Evolutionary conservation across 2,329 filamentous ascomycete species (phyloP), one percentile per base, ranked within the genome.

Genomic region (Venturia pyrina): DNA sequence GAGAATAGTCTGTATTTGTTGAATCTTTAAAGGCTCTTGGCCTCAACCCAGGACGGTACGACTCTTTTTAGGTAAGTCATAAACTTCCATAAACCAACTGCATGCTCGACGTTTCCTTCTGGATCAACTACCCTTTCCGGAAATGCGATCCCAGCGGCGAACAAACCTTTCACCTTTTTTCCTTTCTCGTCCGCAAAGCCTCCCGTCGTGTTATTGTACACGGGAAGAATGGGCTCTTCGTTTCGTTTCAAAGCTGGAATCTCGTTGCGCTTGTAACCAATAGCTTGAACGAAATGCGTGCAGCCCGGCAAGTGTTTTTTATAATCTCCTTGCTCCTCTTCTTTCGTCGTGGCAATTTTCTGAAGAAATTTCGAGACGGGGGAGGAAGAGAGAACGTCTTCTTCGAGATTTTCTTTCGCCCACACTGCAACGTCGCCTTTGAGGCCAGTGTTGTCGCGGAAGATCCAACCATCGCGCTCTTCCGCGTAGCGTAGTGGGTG

Each of bases 71-170:
- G 73, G 69, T 82, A 87, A 60, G 80, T 84, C 84, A 87, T 87
- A 69, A 88, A 88, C 74, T 88, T 88, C 71, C 79, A 86, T 71
- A 87, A 82, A 0, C 86, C 86, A 63, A 88, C 86, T 0, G 84
- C 83, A 70, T 81, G 78, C 74, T 87, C 85, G 8, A 84, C 81
- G 72, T 87, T 87, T 0, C 85, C 85, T 50, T 80, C 75, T 0
- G 85, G 85, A 75, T 88, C 86, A 10, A 80, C 79, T 6, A 87
- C 84, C 32, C 79, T 76, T 71, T 87, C 83, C 0, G 86, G 86
- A 70, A 83, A 88, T 0, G 85, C 85, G 69, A 88, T 88, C 0
- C 86, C 86, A 0, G 85, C 85, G 2, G 83, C 86, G 70, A 82
- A 85, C 21, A 87, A 70, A 0, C 84, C 83, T 1, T 79, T 80